A percentile compares a stretch with the other conserved stretches of the same genome.
These are phyloP conservation scores for Exophiala sideris DNA, from an alignment of 2,329 filamentous ascomycete genomes.

Conservation along the genomic window DNA sequence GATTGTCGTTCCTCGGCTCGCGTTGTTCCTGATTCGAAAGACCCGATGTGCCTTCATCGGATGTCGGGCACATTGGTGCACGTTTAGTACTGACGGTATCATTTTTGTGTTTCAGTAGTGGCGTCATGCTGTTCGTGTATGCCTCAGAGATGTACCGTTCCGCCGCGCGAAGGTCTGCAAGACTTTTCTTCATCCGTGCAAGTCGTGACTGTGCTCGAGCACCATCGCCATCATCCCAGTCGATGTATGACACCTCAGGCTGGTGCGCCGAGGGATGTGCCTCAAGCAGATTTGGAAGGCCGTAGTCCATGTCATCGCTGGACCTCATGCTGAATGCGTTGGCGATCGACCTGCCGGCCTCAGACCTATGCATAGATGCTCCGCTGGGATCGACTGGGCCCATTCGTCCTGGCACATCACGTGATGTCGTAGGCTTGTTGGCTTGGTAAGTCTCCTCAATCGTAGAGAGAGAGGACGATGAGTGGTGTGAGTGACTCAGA, in stretches of 20 bases:
- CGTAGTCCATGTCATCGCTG: not conserved
- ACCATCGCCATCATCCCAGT: conserved; percentile 22
- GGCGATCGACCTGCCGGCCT: too few relatives aligned
- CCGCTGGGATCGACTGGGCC: not conserved
- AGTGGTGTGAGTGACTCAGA: conserved; percentile 14
- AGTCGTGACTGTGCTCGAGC: conserved; percentile 1
- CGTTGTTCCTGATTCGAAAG: too few relatives aligned
- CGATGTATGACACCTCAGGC: conserved; percentile 23
- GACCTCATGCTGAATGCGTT: not conserved
- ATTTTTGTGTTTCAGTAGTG: too few relatives aligned
- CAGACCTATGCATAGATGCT: too few relatives aligned
- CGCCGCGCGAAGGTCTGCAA: conserved; percentile 19
- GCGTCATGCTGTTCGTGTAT: not conserved
- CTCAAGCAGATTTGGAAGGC: not conserved
- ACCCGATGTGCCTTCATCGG: too few relatives aligned
- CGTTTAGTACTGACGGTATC: too few relatives aligned
- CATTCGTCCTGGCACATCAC: not conserved
- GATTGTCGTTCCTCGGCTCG: too few relatives aligned
- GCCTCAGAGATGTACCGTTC: conserved; percentile 18
- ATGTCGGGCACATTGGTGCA: too few relatives aligned
- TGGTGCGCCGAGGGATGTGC: not conserved
- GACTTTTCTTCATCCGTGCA: conserved; percentile 18
- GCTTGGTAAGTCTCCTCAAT: not conserved
- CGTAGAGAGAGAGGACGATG: conserved; percentile 1
- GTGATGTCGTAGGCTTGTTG: not conserved